Evolutionary conservation across 257 asterid species (phyloP).

Genomic region (Parsonsia alboflavescens): DNA sequence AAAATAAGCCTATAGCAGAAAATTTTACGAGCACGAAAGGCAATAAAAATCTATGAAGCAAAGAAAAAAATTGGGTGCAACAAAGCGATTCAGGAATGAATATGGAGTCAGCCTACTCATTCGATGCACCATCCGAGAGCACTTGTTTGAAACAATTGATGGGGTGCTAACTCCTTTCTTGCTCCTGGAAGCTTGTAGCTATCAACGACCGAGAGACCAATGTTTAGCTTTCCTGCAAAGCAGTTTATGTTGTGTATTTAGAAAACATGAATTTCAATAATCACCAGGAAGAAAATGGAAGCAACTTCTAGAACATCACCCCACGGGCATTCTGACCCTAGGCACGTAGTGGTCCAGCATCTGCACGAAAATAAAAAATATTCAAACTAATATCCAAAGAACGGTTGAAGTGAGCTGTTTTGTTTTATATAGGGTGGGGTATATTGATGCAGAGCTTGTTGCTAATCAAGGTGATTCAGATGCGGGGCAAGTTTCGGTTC

Average conservation of each 20-base stretch:
- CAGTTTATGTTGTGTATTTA: neutral
- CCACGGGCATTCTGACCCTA: constrained; percentile 43
- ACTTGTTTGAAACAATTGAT: constrained; percentile 68
- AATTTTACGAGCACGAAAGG: constrained; percentile 10
- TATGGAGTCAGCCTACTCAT: constrained; percentile 56
- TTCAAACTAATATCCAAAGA: too few relatives aligned
- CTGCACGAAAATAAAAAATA: constrained; percentile 33
- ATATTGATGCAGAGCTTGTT: too few relatives aligned
- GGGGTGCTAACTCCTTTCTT: constrained; percentile 61
- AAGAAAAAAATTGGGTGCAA: constrained; percentile 7
- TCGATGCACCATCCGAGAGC: constrained; percentile 96
- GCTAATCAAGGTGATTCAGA: too few relatives aligned
- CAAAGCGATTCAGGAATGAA: neutral
- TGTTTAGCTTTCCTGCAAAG: constrained; percentile 80
- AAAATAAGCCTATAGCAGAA: constrained; percentile 93
- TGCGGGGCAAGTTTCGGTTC: too few relatives aligned
- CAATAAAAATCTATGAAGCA: constrained; percentile 15
- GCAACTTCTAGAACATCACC: neutral
- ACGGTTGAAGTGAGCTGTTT: too few relatives aligned
- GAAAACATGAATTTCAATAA: neutral
- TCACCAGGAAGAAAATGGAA: too few relatives aligned
- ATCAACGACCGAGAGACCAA: constrained; percentile 90
- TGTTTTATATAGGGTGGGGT: too few relatives aligned
- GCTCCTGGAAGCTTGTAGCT: constrained; percentile 78
- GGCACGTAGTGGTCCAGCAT: constrained; percentile 88